Percentiles rank a stretch among this genome's conserved stretches.
Evolutionary conservation across 73 alveolate species (phyloP).

Genomic region (Effrenium voratum): DNA sequence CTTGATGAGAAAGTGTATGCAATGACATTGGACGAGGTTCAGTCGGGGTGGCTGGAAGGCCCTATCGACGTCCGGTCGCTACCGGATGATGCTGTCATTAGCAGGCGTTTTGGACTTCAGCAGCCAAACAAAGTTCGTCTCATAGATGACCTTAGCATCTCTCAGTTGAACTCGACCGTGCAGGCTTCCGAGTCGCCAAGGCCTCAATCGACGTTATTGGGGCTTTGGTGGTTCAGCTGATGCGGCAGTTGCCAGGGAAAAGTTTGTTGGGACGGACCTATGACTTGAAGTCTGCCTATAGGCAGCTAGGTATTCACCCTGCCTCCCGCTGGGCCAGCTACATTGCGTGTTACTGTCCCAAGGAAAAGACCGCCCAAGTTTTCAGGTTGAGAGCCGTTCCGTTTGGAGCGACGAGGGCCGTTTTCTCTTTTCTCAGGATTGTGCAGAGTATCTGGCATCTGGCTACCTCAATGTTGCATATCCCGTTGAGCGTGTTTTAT

Average conservation of each 20-base stretch:
- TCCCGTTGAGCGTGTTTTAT: not conserved
- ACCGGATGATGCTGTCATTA: not conserved
- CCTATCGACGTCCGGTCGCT: not conserved
- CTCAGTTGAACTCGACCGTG: not conserved
- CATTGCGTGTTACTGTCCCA: not conserved
- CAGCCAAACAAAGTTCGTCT: not conserved
- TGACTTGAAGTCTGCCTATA: not conserved
- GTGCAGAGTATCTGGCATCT: not conserved
- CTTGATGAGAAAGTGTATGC: not conserved
- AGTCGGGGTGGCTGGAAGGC: not conserved
- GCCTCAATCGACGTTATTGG: not conserved
- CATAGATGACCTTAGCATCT: not conserved
- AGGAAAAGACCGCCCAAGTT: not conserved
- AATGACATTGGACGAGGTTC: not conserved
- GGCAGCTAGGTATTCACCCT: not conserved
- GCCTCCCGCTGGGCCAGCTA: not conserved
- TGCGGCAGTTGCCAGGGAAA: not conserved
- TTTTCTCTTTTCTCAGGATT: not conserved
- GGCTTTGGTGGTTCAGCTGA: not conserved
- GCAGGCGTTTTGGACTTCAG: not conserved
- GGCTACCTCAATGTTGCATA: accelerated
- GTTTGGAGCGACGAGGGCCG: not conserved
- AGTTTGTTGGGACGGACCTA: not conserved
- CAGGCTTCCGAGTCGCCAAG: not conserved
- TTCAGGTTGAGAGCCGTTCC: not conserved